These are phyloP conservation scores for Coemansia sp. DNA, from an alignment of 192 early-diverging fungal species.

Conservation along the genomic window DNA sequence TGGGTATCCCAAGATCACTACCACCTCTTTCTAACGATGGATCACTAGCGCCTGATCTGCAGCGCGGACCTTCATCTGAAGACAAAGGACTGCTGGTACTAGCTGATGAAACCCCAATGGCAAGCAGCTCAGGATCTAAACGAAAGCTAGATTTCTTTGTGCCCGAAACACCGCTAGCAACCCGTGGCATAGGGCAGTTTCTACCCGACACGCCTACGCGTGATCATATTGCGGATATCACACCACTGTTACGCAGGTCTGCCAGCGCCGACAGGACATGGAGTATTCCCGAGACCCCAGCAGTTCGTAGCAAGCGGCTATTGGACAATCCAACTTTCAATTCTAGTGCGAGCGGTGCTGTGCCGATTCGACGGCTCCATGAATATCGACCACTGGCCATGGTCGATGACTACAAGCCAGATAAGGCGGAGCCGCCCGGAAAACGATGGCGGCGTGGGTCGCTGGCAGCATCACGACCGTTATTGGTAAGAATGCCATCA, in stretches of 20 bases:
- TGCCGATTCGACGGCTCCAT: neutral
- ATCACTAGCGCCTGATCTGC: neutral
- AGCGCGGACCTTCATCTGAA: neutral
- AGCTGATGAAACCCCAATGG: conserved; percentile 10
- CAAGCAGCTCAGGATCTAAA: conserved; percentile 1
- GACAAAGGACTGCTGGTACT: neutral
- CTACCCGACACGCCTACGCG: neutral
- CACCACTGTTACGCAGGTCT: neutral
- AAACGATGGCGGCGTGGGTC: neutral
- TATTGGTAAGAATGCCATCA: neutral
- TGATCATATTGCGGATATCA: neutral
- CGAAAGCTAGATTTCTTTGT: conserved; percentile 9
- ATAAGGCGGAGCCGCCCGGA: neutral
- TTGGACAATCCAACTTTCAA: neutral
- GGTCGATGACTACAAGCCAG: neutral
- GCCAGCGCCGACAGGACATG: neutral
- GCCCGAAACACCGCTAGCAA: conserved; percentile 9
- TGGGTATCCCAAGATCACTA: neutral
- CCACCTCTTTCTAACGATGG: neutral
- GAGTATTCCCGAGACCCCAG: conserved; percentile 4
- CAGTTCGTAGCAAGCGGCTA: neutral
- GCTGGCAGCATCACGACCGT: neutral
- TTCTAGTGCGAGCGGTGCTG: neutral
- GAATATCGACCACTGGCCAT: conserved; percentile 1
- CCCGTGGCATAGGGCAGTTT: neutral